These are phyloP conservation scores for Jackrogersella multiformis DNA, from an alignment of 495 filamentous ascomycete species.

Conservation along the genomic window DNA sequence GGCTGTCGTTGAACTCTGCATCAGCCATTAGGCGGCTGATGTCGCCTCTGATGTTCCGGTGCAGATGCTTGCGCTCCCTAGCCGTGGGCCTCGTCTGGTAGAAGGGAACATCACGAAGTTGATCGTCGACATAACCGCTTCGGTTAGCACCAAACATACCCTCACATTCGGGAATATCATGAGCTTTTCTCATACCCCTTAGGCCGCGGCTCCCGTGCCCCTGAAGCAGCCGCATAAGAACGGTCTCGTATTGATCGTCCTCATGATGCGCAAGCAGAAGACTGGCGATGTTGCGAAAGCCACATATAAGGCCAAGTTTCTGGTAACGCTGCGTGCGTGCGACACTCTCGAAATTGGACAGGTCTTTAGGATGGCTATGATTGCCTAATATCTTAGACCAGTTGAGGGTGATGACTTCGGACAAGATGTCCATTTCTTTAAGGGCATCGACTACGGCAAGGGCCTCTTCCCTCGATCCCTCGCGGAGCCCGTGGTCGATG, in stretches of 20 bases:
- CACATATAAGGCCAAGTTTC: conserved; percentile 70
- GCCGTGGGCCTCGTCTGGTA: conserved; percentile 39
- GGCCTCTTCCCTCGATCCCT: conserved; percentile 75
- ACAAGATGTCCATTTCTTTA: conserved; percentile 40
- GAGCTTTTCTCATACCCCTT: conserved; percentile 68
- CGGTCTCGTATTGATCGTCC: conserved; percentile 88
- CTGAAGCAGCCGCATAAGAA: conserved; percentile 74
- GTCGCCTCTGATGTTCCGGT: conserved; percentile 30
- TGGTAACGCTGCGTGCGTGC: conserved; percentile 81
- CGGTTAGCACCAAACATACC: conserved; percentile 74
- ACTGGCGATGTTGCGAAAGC: conserved; percentile 54
- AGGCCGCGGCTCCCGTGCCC: conserved; percentile 72
- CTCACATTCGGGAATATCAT: conserved; percentile 83
- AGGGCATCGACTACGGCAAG: conserved; percentile 65
- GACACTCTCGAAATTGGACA: conserved; percentile 77
- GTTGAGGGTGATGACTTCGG: conserved; percentile 39
- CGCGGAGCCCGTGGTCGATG: conserved; percentile 79
- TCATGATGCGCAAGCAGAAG: conserved; percentile 84
- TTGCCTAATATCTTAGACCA: conserved; percentile 48
- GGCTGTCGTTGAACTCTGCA: conserved; percentile 20
- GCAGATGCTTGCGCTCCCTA: conserved; percentile 28
- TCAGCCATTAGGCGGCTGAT: conserved; percentile 17
- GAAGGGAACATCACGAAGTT: conserved; percentile 35
- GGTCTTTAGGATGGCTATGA: conserved; percentile 48
- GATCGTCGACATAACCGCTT: conserved; percentile 67